Percentiles rank a stretch among this genome's conserved stretches.
These are phyloP conservation scores for Tetracladium maxilliforme DNA, from an alignment of 2,329 filamentous ascomycete genomes.

Conservation along the genomic window DNA sequence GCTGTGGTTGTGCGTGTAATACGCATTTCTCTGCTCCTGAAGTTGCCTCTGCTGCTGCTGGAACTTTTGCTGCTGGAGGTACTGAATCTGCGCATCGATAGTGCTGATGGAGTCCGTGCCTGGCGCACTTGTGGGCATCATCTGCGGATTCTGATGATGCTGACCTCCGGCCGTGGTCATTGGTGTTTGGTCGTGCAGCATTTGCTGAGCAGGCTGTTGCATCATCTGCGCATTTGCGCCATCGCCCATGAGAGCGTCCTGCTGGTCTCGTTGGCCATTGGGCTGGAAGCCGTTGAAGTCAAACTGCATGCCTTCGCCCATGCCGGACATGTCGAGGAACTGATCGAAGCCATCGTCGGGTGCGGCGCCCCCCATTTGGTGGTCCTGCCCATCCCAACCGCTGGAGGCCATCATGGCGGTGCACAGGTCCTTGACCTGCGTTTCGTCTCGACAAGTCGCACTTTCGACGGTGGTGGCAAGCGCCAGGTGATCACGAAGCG, in stretches of 20 bases:
- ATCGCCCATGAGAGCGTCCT: constrained; percentile 19
- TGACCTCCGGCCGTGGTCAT: constrained; percentile 26
- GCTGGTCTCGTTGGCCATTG: constrained; percentile 17
- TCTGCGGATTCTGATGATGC: constrained; percentile 26
- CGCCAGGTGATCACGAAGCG: no score
- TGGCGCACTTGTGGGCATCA: constrained; percentile 23
- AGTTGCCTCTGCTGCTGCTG: constrained; percentile 32
- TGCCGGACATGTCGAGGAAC: constrained; percentile 46
- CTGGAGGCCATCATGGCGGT: constrained; percentile 12
- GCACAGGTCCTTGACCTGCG: neutral
- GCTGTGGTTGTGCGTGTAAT: constrained; percentile 40
- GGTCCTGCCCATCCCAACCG: constrained; percentile 41
- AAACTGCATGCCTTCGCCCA: constrained; percentile 40
- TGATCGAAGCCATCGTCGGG: constrained; percentile 51
- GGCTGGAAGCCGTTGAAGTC: constrained; percentile 39
- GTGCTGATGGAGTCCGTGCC: constrained; percentile 37
- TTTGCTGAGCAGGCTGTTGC: constrained; percentile 16
- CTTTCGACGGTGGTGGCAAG: no score
- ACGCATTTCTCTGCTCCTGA: constrained; percentile 34
- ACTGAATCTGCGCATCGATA: constrained; percentile 52
- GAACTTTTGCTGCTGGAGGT: constrained; percentile 46
- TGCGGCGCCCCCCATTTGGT: constrained; percentile 33
- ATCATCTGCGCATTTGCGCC: constrained; percentile 12
- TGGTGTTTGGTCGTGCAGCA: constrained; percentile 27
- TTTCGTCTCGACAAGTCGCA: no score